Base-by-base conservation (phyloP, 495 filamentous ascomycete genomes). In the Pseudotulostoma volvatum region DNA sequence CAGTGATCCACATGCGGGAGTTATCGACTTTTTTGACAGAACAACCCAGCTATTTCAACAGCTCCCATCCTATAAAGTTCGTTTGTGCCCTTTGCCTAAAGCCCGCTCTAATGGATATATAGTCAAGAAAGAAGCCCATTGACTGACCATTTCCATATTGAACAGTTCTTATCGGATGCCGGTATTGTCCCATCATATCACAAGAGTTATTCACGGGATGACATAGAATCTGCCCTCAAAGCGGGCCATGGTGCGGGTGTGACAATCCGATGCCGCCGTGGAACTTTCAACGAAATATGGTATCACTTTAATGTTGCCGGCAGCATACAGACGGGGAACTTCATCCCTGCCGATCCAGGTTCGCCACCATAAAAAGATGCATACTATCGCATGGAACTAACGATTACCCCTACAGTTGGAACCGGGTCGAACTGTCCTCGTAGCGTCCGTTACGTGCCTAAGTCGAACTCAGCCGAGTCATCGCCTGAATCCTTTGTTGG, bases 301-400 rank as follows among this genome's bases (percentile, higher is more conserved):
- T 93, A 93, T 51, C 73, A 76, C 43, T 93, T 79, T 61, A 79
- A 87, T 46, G 73, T 93, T 8, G 70, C 71, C 36, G 86, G 86
- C 19, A 76, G 70, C 40, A 55, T 93, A 30, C 80, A 84, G 51
- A 77, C 68, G 4, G 85, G 84, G 17, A 58, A 73, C 36, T 92
- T 92, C 49, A 68, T 85, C 14, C 61, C 81, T 14, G 61, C 73
- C 0, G 40, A 64, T 11, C 74, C 74, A 49, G 73, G 72, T 71
- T 49, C n/a, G 55, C 45, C 13, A 18, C 33, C 18, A 18, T 16
- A 28, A 28, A 11, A 28, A 11, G 11, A 11, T 28, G 23, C 11
- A n/a, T n/a, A n/a, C n/a, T n/a, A n/a, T n/a, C n/a, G n/a, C n/a
- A n/a, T n/a, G n/a, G n/a, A n/a, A n/a, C n/a, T n/a, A n/a, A n/a